Base-by-base conservation (phyloP, 306 rosid species). In the Calophaca sinica region DNA sequence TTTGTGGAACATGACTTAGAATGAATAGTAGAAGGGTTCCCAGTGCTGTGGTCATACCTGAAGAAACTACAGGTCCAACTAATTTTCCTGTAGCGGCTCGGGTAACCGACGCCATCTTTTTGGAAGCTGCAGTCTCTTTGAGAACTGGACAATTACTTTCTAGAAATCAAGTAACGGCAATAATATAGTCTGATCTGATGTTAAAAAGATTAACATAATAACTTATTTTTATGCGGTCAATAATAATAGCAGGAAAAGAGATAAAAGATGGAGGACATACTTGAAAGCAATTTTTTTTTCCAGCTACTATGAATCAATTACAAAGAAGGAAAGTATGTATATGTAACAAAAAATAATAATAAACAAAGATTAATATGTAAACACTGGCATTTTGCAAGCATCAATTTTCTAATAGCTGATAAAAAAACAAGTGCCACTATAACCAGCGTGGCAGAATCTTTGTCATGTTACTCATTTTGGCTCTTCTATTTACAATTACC, bases 181-280 rank as follows among this genome's bases (percentile, higher is more conserved):
- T 14, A 36, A 70, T 29, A 62, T 15, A 12, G 55, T 28, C 12
- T 33, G 10, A 50, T 64, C 33, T 42, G 11, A 55, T n/a, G 39
- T 13, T 29, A 45, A 32, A 48, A 74, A 6, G 48, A 46, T 14
- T 54, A 65, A 38, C 59, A 33, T 29, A 57, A 32, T 32, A 51
- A 41, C 14, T 42, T 32, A 71, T 65, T 79, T 39, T 55, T 4
- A 73, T 45, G 63, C 48, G 45, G 46, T 55, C 74, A 64, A 64
- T 72, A 54, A 20, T 64, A 46, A 41, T 52, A 66, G 2, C 28
- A 58, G 31, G 11, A 0, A 4, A 50, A 39, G 14, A 74, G 3
- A 15, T 69, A 7, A 81, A 62, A 62, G 42, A 48, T 4, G 26
- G 26, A 20, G 26, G 26, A 20, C 45, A 41, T 46, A 29, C 35